phyloP scores from a whole-genome alignment of 225 moss, liverwort and hornwort genomes.

The Lunularia cruciata region DNA sequence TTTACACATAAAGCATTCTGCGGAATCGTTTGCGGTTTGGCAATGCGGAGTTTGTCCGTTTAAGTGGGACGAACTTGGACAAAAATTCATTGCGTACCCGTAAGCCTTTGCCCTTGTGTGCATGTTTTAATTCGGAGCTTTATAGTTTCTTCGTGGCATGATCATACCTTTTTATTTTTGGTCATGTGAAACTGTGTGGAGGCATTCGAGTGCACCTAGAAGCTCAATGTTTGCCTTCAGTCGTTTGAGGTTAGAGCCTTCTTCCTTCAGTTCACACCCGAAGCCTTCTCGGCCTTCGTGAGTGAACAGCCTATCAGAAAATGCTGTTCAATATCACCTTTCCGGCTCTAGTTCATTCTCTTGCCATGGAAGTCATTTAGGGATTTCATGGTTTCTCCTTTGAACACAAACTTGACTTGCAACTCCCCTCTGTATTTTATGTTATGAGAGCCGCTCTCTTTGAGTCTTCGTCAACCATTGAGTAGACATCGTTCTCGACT shows the following conservation, averaged over 20 bases:
- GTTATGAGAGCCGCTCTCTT: too few relatives aligned
- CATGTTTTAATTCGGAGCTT: constrained; percentile 15
- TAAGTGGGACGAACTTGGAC: constrained; percentile 61
- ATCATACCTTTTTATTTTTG: neutral
- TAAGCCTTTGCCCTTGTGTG: constrained; percentile 28
- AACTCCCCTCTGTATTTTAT: too few relatives aligned
- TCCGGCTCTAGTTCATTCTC: too few relatives aligned
- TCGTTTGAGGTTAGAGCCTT: neutral
- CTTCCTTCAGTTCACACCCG: neutral
- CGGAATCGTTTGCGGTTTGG: constrained; percentile 94
- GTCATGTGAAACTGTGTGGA: neutral
- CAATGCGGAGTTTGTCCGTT: constrained; percentile 92
- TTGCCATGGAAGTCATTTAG: too few relatives aligned
- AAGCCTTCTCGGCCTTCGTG: too few relatives aligned
- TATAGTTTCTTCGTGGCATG: constrained; percentile 14
- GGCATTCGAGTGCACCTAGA: neutral
- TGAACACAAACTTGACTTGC: too few relatives aligned
- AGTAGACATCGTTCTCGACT: too few relatives aligned
- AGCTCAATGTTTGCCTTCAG: neutral
- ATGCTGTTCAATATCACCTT: too few relatives aligned
- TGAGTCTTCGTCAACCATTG: too few relatives aligned
- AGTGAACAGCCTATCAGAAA: too few relatives aligned
- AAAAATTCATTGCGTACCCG: constrained; percentile 80
- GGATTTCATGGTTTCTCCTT: too few relatives aligned
- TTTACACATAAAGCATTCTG: constrained; percentile 80